Evolutionary conservation across 306 rosid species (phyloP).

Genomic region (Nissolia schottii): DNA sequence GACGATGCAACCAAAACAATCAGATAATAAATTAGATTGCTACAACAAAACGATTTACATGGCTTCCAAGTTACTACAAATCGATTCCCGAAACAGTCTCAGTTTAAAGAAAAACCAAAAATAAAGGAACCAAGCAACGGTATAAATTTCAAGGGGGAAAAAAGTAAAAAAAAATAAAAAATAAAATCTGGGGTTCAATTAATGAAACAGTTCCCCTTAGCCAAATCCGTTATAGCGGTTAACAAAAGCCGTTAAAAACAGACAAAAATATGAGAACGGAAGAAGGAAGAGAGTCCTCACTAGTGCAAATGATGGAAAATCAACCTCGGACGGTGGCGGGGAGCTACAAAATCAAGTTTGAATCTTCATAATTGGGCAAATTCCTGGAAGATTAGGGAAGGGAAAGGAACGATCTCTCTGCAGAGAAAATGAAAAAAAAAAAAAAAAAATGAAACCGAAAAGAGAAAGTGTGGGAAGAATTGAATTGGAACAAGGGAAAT

Average conservation of each 20-base stretch:
- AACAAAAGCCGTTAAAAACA: not conserved
- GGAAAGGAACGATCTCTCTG: not conserved
- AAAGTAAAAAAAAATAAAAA: not conserved
- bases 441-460: not conserved
- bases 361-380: conserved; percentile 7
- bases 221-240: not conserved
- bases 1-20: not conserved
- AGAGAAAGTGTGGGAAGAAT: not conserved
- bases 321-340: not conserved
- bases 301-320: conserved; percentile 18
- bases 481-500: not conserved
- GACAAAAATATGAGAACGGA: not conserved
- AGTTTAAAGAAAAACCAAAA: not conserved
- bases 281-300: conserved; percentile 20
- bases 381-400: not conserved
- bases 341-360: conserved; percentile 11
- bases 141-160: not conserved
- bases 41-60: not conserved
- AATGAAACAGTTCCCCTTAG: conserved; percentile 8
- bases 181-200: not conserved
- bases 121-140: not conserved
- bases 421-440: not conserved
- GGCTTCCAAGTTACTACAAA: not conserved
- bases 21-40: not conserved
- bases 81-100: not conserved